These are phyloP conservation scores for Cryptosporidium ryanae DNA, from an alignment of 169 alveolate genomes.

Conservation along the genomic window DNA sequence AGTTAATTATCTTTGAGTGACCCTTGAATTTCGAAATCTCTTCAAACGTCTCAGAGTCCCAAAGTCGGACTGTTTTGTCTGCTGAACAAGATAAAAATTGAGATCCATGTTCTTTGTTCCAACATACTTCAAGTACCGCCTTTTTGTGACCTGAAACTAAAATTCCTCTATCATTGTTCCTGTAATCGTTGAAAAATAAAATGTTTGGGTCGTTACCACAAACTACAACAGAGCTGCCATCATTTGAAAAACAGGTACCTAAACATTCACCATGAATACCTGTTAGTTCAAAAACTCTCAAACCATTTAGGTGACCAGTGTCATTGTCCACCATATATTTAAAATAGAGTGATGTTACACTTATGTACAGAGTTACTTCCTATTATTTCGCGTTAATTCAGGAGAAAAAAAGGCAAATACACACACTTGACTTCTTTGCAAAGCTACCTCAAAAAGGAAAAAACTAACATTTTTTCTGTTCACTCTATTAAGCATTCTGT, in stretches of 20 bases:
- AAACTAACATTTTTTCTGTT: not conserved
- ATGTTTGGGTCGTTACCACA: constrained; percentile 59
- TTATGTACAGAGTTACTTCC: too few species aligned
- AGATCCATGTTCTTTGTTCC: constrained; percentile 36
- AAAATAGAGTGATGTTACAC: not conserved
- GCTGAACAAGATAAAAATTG: constrained; percentile 65
- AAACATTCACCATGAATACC: constrained; percentile 65
- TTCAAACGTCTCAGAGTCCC: constrained; percentile 45
- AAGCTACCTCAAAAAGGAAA: too few species aligned
- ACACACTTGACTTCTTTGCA: too few species aligned
- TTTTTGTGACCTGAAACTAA: constrained; percentile 41
- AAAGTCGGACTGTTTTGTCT: constrained; percentile 55
- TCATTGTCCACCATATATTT: constrained; percentile 20
- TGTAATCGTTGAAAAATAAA: constrained; percentile 23
- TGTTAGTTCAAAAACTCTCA: constrained; percentile 63
- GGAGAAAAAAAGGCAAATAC: too few species aligned
- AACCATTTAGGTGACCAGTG: constrained; percentile 12
- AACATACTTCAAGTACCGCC: constrained; percentile 58
- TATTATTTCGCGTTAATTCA: too few species aligned
- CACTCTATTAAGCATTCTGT: not conserved
- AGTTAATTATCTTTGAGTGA: constrained; percentile 50
- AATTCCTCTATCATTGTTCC: constrained; percentile 13
- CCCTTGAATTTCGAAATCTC: constrained; percentile 57
- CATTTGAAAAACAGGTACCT: constrained; percentile 31
- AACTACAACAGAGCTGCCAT: constrained; percentile 38